Conservation (phyloP, 2,329 filamentous ascomycete species). For the Colletotrichum karsti region DNA sequence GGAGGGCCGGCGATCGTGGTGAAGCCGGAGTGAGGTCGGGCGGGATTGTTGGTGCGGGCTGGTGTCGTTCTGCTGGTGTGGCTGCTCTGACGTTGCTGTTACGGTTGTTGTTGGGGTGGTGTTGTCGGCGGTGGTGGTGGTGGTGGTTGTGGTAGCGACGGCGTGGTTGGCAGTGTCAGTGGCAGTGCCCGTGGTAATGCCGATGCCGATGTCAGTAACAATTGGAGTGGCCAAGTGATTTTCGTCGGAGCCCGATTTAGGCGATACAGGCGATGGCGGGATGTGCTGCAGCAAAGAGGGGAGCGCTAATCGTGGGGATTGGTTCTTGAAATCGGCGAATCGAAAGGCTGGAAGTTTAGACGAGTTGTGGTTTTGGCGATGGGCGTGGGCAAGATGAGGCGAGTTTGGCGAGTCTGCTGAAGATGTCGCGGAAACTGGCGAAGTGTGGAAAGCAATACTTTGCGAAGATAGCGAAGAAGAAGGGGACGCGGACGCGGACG, state of each 20-base stretch:
- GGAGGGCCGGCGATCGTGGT: conserved; percentile 23
- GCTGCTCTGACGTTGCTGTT: conserved; percentile 28
- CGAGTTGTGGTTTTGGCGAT: conserved; percentile 62
- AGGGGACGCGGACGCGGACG: conserved; percentile 24
- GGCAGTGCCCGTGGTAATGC: not conserved
- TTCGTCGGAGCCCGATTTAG: conserved; percentile 36
- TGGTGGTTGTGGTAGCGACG: not conserved
- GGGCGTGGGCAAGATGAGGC: conserved; percentile 51
- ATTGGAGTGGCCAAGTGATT: conserved; percentile 21
- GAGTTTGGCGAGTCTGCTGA: conserved; percentile 29
- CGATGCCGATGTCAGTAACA: not conserved
- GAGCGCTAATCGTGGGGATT: conserved; percentile 30
- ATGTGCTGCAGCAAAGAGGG: conserved; percentile 44
- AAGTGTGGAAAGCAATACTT: conserved; percentile 14
- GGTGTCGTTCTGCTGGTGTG: conserved; percentile 14
- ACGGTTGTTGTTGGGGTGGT: not conserved
- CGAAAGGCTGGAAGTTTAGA: conserved; percentile 65
- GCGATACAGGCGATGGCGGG: conserved; percentile 50
- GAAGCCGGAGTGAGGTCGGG: conserved; percentile 5
- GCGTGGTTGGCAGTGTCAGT: not conserved
- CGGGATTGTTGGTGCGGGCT: conserved; percentile 16
- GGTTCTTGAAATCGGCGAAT: conserved; percentile 56
- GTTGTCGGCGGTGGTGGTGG: not conserved
- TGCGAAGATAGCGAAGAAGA: conserved; percentile 22
- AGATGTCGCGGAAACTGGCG: conserved; percentile 5